These are phyloP conservation scores for Diatrype stigma DNA, from an alignment of 2,329 filamentous ascomycete species.

Conservation along the genomic window DNA sequence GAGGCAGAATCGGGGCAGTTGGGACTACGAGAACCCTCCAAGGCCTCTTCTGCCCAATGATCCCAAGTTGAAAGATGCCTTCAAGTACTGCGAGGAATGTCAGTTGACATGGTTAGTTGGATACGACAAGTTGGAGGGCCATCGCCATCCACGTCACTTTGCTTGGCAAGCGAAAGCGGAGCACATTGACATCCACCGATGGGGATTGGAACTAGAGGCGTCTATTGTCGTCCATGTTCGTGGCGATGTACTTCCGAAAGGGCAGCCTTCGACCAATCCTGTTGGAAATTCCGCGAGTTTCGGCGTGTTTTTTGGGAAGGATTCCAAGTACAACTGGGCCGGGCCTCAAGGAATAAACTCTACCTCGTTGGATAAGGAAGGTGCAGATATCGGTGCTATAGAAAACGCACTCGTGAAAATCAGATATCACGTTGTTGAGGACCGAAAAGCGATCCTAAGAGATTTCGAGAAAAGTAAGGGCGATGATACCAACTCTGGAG, in stretches of 20 bases:
- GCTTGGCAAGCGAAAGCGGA: not conserved
- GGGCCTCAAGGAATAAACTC: not conserved
- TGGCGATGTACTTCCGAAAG: not conserved
- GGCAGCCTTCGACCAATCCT: not conserved
- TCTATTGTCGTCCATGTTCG: constrained; percentile 1
- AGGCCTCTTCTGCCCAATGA: constrained; percentile 5
- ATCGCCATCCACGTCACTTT: constrained; percentile 3
- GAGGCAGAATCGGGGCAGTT: constrained; percentile 6
- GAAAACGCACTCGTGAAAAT: not conserved
- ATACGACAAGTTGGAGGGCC: constrained; percentile 1
- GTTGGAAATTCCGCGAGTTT: not conserved
- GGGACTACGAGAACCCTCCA: constrained; percentile 9
- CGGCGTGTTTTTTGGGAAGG: constrained; percentile 1
- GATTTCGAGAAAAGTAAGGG: not conserved
- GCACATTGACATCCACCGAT: not conserved
- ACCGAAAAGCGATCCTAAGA: not conserved
- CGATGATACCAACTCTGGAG: not conserved
- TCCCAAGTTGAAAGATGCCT: constrained; percentile 6
- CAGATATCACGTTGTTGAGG: not conserved
- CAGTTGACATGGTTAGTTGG: constrained; percentile 10
- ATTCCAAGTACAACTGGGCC: constrained; percentile 2
- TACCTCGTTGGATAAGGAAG: not conserved
- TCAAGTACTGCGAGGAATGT: constrained; percentile 9
- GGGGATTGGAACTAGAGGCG: not conserved
- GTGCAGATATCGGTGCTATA: not conserved